Base-by-base conservation (phyloP, 1,139 yeast genomes). In the Geotrichum fermentans region DNA sequence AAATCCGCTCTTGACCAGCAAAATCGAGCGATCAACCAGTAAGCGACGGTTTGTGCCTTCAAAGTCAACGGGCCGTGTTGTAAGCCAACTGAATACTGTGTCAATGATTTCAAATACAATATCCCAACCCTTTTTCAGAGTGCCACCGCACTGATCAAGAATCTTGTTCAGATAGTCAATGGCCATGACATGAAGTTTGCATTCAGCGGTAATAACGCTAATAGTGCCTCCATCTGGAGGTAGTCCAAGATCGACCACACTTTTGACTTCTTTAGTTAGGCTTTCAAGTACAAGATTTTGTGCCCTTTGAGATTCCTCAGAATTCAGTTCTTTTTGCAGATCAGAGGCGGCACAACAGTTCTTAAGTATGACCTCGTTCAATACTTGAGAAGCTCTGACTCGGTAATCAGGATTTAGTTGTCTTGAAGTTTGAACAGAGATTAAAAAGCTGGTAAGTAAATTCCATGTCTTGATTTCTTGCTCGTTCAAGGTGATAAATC, bases 61-160 rank as follows among this genome's bases (percentile, higher is more conserved):
- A 10, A 60, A 54, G 45, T 70, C 71, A 16, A 58, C 61, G 4
- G 63, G 57, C 18, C 58, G 57, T 22, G 33, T 17, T 4, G 61
- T 58, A 42, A 71, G 62, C 51, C 56, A 53, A 33, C 67, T 70
- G 61, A 89, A 85, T 1, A 92, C 85, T 7, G 83, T 74, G 56
- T 81, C 81, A 41, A 88, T 73, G 44, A 88, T 82, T 28, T 73
- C 69, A 55, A 90, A 80, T 0, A 89, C 85, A 7, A 73, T 67
- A 39, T 77, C 75, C 97, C 97, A 90, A 0, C 87, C 81, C 22
- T 74, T 66, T 45, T 73, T 70, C 50, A 81, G 71, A 8, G 73
- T 69, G 39, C 81, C 83, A 1, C 88, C 88, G 63, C 80, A 85
- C 56, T 83, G 81, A 59, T 88, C 95, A 38, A 90, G 73, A 22